A percentile compares a stretch with the other conserved stretches of the same genome.
phyloP scores from a whole-genome alignment of 2,329 filamentous ascomycete genomes.

The Calonectria montana region DNA sequence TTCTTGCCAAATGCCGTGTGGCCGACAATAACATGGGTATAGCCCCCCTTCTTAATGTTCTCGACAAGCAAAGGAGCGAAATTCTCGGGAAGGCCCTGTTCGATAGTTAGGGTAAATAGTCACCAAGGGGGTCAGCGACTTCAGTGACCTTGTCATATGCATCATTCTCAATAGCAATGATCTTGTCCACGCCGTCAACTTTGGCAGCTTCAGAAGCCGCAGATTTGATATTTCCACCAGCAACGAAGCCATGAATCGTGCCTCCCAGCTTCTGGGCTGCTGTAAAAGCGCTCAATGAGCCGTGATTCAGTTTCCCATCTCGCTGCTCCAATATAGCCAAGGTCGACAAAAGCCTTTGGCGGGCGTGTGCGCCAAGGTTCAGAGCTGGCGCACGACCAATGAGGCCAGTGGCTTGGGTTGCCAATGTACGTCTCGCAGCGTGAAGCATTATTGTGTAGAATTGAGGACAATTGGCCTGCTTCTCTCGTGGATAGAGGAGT shows the following conservation, averaged over 20 bases:
- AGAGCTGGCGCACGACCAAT: conserved; percentile 41
- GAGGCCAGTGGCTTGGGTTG: conserved; percentile 41
- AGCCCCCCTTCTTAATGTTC: conserved; percentile 96
- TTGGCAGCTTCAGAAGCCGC: conserved; percentile 89
- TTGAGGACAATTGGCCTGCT: conserved; percentile 29
- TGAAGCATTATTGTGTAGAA: conserved; percentile 44
- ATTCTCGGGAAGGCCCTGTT: conserved; percentile 88
- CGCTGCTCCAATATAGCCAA: conserved; percentile 93
- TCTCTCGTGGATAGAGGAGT: conserved; percentile 21
- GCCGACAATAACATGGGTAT: conserved; percentile 89
- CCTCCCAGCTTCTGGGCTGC: conserved; percentile 90
- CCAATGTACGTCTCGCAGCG: conserved; percentile 43
- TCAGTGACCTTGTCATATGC: conserved; percentile 86
- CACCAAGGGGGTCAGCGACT: neutral
- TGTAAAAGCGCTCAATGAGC: conserved; percentile 85
- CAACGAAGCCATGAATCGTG: conserved; percentile 86
- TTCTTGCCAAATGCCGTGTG: conserved; percentile 98
- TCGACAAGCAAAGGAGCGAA: conserved; percentile 93
- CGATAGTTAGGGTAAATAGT: conserved; percentile 19
- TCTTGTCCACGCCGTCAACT: conserved; percentile 90
- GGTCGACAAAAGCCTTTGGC: conserved; percentile 77
- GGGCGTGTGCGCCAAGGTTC: conserved; percentile 46
- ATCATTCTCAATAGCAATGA: conserved; percentile 87
- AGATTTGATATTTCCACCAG: conserved; percentile 79
- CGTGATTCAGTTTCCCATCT: conserved; percentile 85